phyloP scores from a whole-genome alignment of 2,329 filamentous ascomycete species.

The Ciborinia camelliae region DNA sequence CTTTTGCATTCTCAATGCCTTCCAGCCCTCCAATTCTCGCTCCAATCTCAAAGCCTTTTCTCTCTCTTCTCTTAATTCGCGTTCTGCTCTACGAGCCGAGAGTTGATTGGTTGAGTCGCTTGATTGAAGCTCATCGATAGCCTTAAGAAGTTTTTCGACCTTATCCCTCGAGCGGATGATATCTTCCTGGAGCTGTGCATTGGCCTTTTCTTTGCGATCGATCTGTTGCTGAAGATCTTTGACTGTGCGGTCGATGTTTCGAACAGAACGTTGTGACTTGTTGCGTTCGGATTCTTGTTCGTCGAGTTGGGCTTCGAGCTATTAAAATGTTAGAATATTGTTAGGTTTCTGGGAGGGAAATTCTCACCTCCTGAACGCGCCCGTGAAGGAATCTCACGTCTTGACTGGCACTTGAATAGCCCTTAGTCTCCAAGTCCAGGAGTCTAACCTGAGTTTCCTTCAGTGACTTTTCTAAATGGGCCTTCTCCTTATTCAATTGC shows the following conservation, averaged over 20 bases:
- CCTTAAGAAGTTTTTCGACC: slow-evolving; percentile 80
- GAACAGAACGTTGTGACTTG: slow-evolving; percentile 79
- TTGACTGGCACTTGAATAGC: slow-evolving; percentile 89
- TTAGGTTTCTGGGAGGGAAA: not conserved
- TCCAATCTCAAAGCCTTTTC: slow-evolving; percentile 81
- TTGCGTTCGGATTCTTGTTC: slow-evolving; percentile 74
- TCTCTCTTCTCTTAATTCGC: slow-evolving; percentile 82
- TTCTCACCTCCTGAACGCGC: slow-evolving; percentile 85
- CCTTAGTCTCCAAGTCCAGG: slow-evolving; percentile 94
- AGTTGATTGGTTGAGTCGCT: slow-evolving; percentile 81
- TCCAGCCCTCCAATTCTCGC: slow-evolving; percentile 81
- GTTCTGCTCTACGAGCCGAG: slow-evolving; percentile 77
- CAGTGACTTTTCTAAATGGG: slow-evolving; percentile 78
- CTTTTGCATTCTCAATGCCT: slow-evolving; percentile 65
- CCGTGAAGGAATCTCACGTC: slow-evolving; percentile 94
- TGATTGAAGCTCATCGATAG: slow-evolving; percentile 91
- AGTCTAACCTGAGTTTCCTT: slow-evolving; percentile 88
- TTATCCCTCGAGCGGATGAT: slow-evolving; percentile 83
- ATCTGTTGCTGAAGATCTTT: slow-evolving; percentile 91
- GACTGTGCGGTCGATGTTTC: slow-evolving; percentile 89
- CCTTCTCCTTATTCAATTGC: slow-evolving; percentile 85
- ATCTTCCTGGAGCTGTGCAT: slow-evolving; percentile 76
- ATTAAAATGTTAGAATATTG: slow-evolving; percentile 32
- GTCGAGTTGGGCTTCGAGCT: slow-evolving; percentile 88
- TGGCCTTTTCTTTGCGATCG: slow-evolving; percentile 87